Conservation (phyloP, 164 flowering plant species). For the Annona squamosa region DNA sequence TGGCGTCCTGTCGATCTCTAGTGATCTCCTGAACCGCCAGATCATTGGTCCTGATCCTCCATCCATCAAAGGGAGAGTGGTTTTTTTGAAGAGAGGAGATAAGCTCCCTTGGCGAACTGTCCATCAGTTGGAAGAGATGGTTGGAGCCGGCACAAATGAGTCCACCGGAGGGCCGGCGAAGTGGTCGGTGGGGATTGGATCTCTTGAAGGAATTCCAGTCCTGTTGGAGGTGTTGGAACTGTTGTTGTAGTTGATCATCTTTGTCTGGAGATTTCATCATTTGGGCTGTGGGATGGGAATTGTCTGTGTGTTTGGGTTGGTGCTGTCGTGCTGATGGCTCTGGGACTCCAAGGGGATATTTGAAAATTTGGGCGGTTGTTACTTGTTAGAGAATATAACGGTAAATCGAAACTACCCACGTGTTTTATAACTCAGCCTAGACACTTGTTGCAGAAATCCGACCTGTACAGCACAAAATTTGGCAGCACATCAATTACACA, state of each 20-base stretch:
- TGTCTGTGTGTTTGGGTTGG: neutral
- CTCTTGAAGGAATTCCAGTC: constrained; percentile 29
- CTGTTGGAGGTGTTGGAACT: constrained; percentile 19
- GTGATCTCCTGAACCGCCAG: constrained; percentile 27
- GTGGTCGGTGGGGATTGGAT: constrained; percentile 7
- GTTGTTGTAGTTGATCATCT: constrained; percentile 14
- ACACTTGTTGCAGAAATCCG: no score
- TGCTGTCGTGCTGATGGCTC: neutral
- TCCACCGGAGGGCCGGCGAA: neutral
- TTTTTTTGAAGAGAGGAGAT: constrained; percentile 29
- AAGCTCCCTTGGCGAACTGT: constrained; percentile 32
- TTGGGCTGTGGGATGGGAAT: neutral
- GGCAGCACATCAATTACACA: no score
- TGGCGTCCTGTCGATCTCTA: constrained; percentile 30
- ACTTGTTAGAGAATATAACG: neutral
- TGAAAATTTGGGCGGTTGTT: neutral
- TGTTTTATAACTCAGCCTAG: no score
- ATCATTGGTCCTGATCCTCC: constrained; percentile 35
- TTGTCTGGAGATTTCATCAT: neutral
- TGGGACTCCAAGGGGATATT: neutral
- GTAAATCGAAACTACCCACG: neutral
- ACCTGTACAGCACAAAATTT: no score
- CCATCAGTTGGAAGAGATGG: constrained; percentile 6
- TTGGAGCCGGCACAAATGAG: neutral
- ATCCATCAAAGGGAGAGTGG: constrained; percentile 10